These are phyloP conservation scores for Colletotrichum lupini DNA, from an alignment of 2,329 filamentous ascomycete species.

Conservation along the genomic window DNA sequence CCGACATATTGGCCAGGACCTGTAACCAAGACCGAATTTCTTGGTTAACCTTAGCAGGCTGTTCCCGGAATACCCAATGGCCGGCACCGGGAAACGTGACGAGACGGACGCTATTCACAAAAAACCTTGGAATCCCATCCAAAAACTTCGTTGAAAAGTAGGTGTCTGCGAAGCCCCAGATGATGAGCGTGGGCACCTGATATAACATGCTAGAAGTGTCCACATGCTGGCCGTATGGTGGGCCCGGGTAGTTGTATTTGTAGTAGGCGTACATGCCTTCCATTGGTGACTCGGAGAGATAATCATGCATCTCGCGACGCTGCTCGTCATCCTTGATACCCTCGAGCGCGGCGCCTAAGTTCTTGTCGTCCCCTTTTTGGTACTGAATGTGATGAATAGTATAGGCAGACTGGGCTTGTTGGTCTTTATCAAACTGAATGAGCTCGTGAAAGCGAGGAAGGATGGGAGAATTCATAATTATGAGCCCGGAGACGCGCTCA, in stretches of 20 bases:
- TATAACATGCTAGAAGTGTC: neutral
- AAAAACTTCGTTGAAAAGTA: neutral
- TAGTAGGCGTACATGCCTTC: neutral
- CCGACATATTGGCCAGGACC: neutral
- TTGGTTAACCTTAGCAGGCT: neutral
- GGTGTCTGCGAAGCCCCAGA: neutral
- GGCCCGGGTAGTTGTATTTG: neutral
- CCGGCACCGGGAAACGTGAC: neutral
- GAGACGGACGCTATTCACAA: neutral
- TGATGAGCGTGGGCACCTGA: neutral
- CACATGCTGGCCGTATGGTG: neutral
- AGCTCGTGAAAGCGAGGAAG: neutral
- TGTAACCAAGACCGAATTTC: constrained; percentile 4
- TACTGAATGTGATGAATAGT: neutral
- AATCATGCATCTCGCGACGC: neutral
- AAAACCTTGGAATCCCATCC: neutral
- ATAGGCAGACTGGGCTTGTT: neutral
- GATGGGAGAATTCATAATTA: constrained; percentile 1
- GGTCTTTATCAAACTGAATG: neutral
- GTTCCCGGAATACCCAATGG: neutral
- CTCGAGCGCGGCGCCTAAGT: neutral
- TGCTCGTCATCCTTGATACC: neutral
- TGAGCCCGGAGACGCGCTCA: neutral
- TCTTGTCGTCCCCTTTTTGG: neutral
- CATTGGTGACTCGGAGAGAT: neutral